Base-by-base conservation (phyloP, 2,329 filamentous ascomycete species). In the Fusarium udum region DNA sequence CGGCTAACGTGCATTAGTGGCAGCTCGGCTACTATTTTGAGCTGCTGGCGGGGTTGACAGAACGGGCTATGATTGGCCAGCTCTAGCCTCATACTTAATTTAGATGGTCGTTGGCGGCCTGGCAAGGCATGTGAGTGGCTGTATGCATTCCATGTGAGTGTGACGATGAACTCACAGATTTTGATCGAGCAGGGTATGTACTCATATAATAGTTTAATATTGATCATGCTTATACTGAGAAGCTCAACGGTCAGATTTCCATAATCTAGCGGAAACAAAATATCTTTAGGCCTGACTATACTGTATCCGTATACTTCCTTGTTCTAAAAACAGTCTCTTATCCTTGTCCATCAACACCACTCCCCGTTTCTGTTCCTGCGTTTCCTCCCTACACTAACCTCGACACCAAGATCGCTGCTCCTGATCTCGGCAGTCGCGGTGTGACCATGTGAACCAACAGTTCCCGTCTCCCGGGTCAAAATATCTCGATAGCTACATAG, bases 1-100 rank as follows among this genome's bases (percentile, higher is more conserved):
- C 76, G 76, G 67, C 67, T 78, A 78, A 71, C 71, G 40, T 68
- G 73, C 76, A 78, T 72, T 78, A 78, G 76, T 52, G 71, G 55
- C 59, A 61, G 18, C 56, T 56, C 39, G 53, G 52, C 43, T 71
- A 32, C 74, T 77, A 75, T 73, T 75, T 78, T 61, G 32, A 48
- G 63, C 31, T 28, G 26, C 26, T 15, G 43, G 64, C 60, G 70
- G 75, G 70, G 71, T 24, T 55, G 18, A 10, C 16, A 40, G 31
- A n/a, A 59, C 36, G 31, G 6, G 8, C 37, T n/a, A 2, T 65
- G 45, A 77, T 77, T 76, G 74, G 74, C 13, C 34, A 18, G 6
- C 3, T 6, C 12, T 26, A 61, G 58, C 52, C 46, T 46, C 61
- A 60, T 45, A 20, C 61, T 75, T 75, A 74, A 62, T 75, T 69